Evolutionary conservation across 805 yeast species (phyloP).

Genomic region (Ogataea degrootiae): DNA sequence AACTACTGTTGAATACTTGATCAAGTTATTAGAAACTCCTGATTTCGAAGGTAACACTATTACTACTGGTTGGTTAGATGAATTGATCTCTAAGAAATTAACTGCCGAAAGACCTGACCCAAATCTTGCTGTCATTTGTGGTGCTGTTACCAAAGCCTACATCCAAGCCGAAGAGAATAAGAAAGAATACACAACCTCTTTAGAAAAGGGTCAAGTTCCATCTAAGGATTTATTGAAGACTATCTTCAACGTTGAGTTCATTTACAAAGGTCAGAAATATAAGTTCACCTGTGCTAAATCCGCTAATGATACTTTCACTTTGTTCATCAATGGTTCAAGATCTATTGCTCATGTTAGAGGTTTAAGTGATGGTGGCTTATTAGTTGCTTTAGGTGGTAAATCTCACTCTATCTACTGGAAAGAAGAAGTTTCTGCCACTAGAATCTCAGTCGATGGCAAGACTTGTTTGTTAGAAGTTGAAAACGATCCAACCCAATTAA

Average conservation of each 20-base stretch:
- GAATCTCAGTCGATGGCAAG: slow-evolving; percentile 91
- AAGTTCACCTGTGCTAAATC: slow-evolving; percentile 95
- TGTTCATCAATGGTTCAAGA: slow-evolving; percentile 91
- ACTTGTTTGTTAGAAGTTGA: slow-evolving; percentile 92
- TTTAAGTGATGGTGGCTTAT: slow-evolving; percentile 92
- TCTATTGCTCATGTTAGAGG: slow-evolving; percentile 81
- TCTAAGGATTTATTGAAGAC: slow-evolving; percentile 76
- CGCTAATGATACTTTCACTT: slow-evolving; percentile 75
- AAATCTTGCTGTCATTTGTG: slow-evolving; percentile 86
- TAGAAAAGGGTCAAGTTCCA: slow-evolving; percentile 95
- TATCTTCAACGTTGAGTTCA: slow-evolving; percentile 88
- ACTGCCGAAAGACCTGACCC: slow-evolving; percentile 98
- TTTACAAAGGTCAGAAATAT: slow-evolving; percentile 89
- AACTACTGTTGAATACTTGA: slow-evolving; percentile 95
- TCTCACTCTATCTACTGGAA: slow-evolving; percentile 97
- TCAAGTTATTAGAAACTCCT: slow-evolving; percentile 91
- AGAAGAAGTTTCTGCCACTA: slow-evolving; percentile 93
- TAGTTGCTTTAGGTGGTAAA: slow-evolving; percentile 83
- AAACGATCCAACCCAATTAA: slow-evolving; percentile 96
- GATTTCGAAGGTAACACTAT: slow-evolving; percentile 95
- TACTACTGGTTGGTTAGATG: slow-evolving; percentile 99
- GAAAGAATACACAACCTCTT: slow-evolving; percentile 63
- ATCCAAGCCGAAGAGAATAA: slow-evolving; percentile 67
- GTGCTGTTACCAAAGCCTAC: slow-evolving; percentile 96
- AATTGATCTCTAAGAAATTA: slow-evolving; percentile 84